Base-by-base conservation (phyloP, 2,329 filamentous ascomycete species). In the Colletotrichum lindemuthianum region DNA sequence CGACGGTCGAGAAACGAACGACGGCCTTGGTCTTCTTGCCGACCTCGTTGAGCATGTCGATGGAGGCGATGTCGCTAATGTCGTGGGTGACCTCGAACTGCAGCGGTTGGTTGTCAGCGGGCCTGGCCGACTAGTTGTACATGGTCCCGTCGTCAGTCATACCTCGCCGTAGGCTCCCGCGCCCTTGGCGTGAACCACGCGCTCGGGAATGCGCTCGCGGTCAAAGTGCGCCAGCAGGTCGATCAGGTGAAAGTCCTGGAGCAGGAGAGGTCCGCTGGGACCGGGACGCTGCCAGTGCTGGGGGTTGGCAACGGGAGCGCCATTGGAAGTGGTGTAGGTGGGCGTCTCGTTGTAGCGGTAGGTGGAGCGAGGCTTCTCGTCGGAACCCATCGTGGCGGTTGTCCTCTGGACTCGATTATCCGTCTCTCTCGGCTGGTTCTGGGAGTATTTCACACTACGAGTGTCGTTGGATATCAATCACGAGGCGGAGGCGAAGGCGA, bases 1-100 rank as follows among this genome's bases (percentile, higher is more conserved):
- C 90, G 5, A 93, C 90, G 2, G 91, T 93, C 0, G 90, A 92
- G 77, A 93, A 92, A 4, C 91, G 87, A 47, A 85, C 83, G 1
- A 89, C 83, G 67, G 89, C 76, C 13, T 89, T 86, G 51, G 89
- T 92, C 75, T 86, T 86, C 80, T 92, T 92, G 69, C 90, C 91
- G 57, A 86, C 81, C 60, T 85, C 79, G 71, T 79, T 84, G 71
- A 88, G 86, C 60, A 85, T 79, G 59, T 79, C 73, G 37, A 85
- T 83, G 2, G 78, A 77, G 7, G 81, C 87, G 43, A 89, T 70
- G 58, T 89, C 84, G n/a, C 83, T 81, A 58, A 87, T 79, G 2
- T 75, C 72, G 49, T 79, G 70, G 1, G 78, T 78, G 57, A 77
- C 77, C 70, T 80, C 87, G 79, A 68, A 87, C 75, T 67, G 48